Evolutionary conservation across 1,284 basidiomycete genomes (phyloP), one percentile per base, ranked within the genome.

Genomic region (Chondrostereum purpureum): DNA sequence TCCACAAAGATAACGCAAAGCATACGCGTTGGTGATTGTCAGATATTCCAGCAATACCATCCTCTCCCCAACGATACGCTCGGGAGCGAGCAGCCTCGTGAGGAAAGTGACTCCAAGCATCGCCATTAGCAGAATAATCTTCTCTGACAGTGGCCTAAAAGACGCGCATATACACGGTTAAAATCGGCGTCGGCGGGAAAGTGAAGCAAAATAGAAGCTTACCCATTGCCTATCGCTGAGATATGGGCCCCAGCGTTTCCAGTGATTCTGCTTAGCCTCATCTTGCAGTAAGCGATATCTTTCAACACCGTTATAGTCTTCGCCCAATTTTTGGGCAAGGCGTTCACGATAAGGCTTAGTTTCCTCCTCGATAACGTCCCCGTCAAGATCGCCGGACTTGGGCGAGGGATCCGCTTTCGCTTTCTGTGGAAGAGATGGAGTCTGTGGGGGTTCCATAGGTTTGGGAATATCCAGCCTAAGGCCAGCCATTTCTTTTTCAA

Each of bases 221-320:
- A 90, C 93, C 95, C 95, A 99, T 75, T 98, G 95, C 49, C 95
- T 78, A 68, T 99, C 95, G 52, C 86, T 88, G 50, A 99, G 76
- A 69, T 98, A 98, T 13, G 95, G 95, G 20, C 95, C 95, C 95
- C 95, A 98, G 56, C 91, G 77, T 68, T 97, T 97, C 95, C 95
- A 99, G 65, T 98, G 92, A 75, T 75, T 64, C 52, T 74, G 68
- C 58, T 78, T 82, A 39, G 71, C 67, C 47, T 73, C 77, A 51
- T 86, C 83, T 57, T 90, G 81, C 38, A 80, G 67, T 13, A 96
- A 75, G 44, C 89, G 80, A 63, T 81, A 68, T 44, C 72, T 71
- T 63, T 90, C 88, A 18, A 72, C 76, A 22, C 84, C 81, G 37
- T 77, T 69, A 56, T 88, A 88, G 13, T 77, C 68, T 5, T 61